Conservation (phyloP, 768 basidiomycete genomes). For the Leucocoprinus sp. region DNA sequence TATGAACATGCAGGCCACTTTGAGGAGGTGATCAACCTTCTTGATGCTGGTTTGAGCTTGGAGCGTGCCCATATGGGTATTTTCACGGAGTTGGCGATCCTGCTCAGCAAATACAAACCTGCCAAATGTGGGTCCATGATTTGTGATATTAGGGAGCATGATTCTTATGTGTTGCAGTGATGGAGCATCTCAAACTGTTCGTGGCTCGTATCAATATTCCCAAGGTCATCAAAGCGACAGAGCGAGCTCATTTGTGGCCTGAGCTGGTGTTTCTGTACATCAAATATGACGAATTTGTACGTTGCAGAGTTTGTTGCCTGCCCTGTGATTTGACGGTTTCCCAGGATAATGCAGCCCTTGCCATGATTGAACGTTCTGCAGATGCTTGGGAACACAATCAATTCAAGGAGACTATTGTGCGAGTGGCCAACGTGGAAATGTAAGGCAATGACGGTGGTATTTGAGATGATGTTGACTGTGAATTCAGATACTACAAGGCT, state of each 20-base stretch:
- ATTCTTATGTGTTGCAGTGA: constrained; percentile 44
- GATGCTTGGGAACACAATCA: constrained; percentile 99
- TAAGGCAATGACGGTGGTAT: constrained; percentile 24
- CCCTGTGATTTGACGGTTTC: constrained; percentile 3
- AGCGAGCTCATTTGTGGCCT: constrained; percentile 96
- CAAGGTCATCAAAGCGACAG: constrained; percentile 95
- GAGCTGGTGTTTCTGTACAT: constrained; percentile 98
- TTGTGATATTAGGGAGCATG: background rate
- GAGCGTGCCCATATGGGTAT: constrained; percentile 99
- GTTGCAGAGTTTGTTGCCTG: constrained; percentile 19
- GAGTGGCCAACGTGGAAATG: constrained; percentile 98
- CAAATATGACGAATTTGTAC: constrained; percentile 92
- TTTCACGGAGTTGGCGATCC: constrained; percentile 87
- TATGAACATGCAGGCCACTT: constrained; percentile 93
- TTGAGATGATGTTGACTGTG: constrained; percentile 9
- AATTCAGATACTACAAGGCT: constrained; percentile 82
- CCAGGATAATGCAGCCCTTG: constrained; percentile 92
- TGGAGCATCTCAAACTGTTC: constrained; percentile 98
- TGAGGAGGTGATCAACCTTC: constrained; percentile 82
- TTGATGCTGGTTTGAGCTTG: constrained; percentile 93
- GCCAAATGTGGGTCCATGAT: constrained; percentile 62
- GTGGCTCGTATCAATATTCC: constrained; percentile 97
- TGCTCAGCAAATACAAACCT: constrained; percentile 93
- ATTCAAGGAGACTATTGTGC: constrained; percentile 97
- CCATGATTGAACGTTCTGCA: constrained; percentile 98